Evolutionary conservation across 1,139 yeast genomes (phyloP), one percentile per base, ranked within the genome.

Genomic region (Zygosaccharomyces sapae): DNA sequence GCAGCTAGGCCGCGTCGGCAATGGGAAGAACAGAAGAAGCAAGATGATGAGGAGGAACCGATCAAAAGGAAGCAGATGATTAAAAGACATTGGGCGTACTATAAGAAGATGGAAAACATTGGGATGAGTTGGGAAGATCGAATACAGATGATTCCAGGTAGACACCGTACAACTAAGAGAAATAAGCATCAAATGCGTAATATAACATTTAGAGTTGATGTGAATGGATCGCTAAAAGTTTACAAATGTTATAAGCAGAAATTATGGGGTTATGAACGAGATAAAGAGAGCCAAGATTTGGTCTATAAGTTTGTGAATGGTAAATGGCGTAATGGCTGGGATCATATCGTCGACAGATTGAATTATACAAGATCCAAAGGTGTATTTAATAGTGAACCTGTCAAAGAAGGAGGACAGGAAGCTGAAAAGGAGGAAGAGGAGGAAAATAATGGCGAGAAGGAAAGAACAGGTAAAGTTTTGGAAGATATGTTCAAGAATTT

Each of bases 231-330:
- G 18, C 70, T 81, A 44, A 80, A 81, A 60, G 72, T 72, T 5
- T 68, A 82, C 50, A 79, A 79, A 58, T 72, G 82, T 52, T 75
- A 74, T 58, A 86, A 86, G 68, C 80, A 83, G 22, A 88, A 88
- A 59, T 73, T 92, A 38, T 92, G 98, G 98, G 97, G 97, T 7
- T 73, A 80, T 50, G 90, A 85, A 55, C 83, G 86, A 68, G 76
- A 78, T 55, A 81, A 77, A 56, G 71, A 76, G 2, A 63, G 74
- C 1, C 74, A 77, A 38, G 92, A 83, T 55, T 71, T 89, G 56
- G 84, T 85, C 0, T 78, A 74, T 66, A 70, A 70, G 46, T 90
- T 77, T 62, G 58, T 62, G 12, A 70, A 66, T 12, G 75, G 82
- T 51, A 75, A 74, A 38, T 92, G 98, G 98, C 76, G 74, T 56